These are phyloP conservation scores for Colletotrichum agaves DNA, from an alignment of 2,329 filamentous ascomycete genomes.

Conservation along the genomic window DNA sequence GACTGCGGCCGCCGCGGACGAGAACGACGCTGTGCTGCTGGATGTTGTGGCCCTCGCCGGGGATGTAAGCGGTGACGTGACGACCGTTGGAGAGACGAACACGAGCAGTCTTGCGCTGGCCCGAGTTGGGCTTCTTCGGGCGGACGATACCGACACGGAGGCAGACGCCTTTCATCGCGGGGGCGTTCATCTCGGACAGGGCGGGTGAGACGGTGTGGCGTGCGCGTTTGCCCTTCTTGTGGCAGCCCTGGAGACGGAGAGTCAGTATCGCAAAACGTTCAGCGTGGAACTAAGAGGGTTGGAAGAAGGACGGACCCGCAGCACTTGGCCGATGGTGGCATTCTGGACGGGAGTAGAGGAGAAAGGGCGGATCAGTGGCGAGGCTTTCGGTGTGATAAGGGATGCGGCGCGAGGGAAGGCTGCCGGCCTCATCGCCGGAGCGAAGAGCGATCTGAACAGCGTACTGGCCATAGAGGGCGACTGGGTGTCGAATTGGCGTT, in stretches of 20 bases:
- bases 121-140: slow-evolving; percentile 99
- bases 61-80: slow-evolving; percentile 92
- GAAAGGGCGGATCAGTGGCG: slow-evolving; percentile 56
- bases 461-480: slow-evolving; percentile 45
- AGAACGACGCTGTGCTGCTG: slow-evolving; percentile 98
- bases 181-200: slow-evolving; percentile 73
- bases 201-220: slow-evolving; percentile 91
- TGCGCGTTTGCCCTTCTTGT: slow-evolving; percentile 76
- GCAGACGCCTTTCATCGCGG: slow-evolving; percentile 94
- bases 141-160: slow-evolving; percentile 92
- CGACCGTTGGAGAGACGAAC: slow-evolving; percentile 88
- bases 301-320: slow-evolving; percentile 57
- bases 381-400: slow-evolving; percentile 32
- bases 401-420: slow-evolving; percentile 35
- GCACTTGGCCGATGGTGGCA: slow-evolving; percentile 79
- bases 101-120: slow-evolving; percentile 94
- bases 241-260: slow-evolving; percentile 69
- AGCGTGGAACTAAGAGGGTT: not conserved
- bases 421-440: slow-evolving; percentile 44
- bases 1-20: slow-evolving; percentile 89
- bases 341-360: slow-evolving; percentile 65
- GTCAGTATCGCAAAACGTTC: not conserved
- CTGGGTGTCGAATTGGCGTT: not conserved
- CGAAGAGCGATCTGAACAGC: slow-evolving; percentile 48
- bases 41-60: slow-evolving; percentile 97